phyloP scores from a whole-genome alignment of 306 rosid genomes.

The Malus fusca region DNA sequence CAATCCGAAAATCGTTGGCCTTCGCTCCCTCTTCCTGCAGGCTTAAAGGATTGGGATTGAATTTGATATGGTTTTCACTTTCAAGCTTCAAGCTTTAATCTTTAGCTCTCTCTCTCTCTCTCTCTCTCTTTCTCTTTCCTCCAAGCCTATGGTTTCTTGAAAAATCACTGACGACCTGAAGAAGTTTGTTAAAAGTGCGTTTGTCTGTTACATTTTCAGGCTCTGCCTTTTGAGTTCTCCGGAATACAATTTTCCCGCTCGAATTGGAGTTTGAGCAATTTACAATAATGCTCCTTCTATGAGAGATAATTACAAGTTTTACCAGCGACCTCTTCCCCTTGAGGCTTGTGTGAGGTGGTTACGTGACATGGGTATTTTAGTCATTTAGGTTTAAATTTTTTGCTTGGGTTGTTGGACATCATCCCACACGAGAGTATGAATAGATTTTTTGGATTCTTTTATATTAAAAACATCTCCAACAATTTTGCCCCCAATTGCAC shows the following conservation, averaged over 20 bases:
- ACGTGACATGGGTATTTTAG: no score
- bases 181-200: background rate
- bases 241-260: background rate
- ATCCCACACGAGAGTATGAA: no score
- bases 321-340: background rate
- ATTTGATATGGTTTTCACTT: conserved; percentile 32
- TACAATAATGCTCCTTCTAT: background rate
- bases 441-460: no score
- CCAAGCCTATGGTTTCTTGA: conserved; percentile 15
- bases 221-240: background rate
- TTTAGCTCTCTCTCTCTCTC: background rate
- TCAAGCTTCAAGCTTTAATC: background rate
- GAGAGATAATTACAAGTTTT: background rate
- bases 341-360: no score
- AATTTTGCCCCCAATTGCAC: no score
- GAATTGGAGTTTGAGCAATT: background rate
- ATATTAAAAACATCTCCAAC: no score
- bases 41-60: conserved; percentile 38
- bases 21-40: conserved; percentile 58
- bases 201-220: background rate
- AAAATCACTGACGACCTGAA: background rate
- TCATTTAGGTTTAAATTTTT: no score
- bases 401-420: no score
- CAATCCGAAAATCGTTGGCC: conserved; percentile 49
- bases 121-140: background rate